Conservation (phyloP, 1,284 basidiomycete genomes). For the Sporisorium graminicola region DNA sequence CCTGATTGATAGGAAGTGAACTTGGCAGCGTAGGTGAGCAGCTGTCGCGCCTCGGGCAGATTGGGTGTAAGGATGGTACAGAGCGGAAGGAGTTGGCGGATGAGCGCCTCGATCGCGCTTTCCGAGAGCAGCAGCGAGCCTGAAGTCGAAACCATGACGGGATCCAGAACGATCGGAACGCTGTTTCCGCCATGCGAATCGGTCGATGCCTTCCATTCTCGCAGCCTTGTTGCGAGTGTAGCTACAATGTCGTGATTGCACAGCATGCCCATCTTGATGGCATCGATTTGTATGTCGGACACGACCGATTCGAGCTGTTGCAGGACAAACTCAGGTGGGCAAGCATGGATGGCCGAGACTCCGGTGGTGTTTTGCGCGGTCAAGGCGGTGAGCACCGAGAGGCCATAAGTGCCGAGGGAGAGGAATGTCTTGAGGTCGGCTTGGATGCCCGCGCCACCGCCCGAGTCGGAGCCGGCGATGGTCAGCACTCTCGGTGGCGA, state of each 20-base stretch:
- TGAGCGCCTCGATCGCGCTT: slow-evolving; percentile 77
- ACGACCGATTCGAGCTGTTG: slow-evolving; percentile 80
- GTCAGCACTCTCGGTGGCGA: slow-evolving; percentile 74
- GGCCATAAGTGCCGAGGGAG: slow-evolving; percentile 83
- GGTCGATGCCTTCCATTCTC: slow-evolving; percentile 22
- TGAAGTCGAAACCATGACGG: slow-evolving; percentile 92
- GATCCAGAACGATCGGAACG: slow-evolving; percentile 71
- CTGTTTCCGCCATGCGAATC: slow-evolving; percentile 16
- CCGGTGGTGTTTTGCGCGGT: slow-evolving; percentile 92
- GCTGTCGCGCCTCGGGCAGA: slow-evolving; percentile 80
- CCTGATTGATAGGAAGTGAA: slow-evolving; percentile 29
- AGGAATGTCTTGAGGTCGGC: slow-evolving; percentile 82
- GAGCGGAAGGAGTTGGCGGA: slow-evolving; percentile 79
- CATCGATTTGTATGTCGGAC: slow-evolving; percentile 80
- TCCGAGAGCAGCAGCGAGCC: slow-evolving; percentile 83
- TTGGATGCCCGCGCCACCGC: slow-evolving; percentile 89
- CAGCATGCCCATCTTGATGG: slow-evolving; percentile 93
- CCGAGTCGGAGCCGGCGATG: slow-evolving; percentile 86
- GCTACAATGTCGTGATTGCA: slow-evolving; percentile 71
- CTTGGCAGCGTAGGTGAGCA: slow-evolving; percentile 72
- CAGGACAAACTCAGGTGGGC: slow-evolving; percentile 63
- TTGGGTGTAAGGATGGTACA: slow-evolving; percentile 87
- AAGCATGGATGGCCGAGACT: slow-evolving; percentile 75
- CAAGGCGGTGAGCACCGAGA: slow-evolving; percentile 87
- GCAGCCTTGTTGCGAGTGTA: slow-evolving; percentile 64